phyloP scores from a whole-genome alignment of 2,329 filamentous ascomycete genomes.

The Ophiostoma triangulosporum region DNA sequence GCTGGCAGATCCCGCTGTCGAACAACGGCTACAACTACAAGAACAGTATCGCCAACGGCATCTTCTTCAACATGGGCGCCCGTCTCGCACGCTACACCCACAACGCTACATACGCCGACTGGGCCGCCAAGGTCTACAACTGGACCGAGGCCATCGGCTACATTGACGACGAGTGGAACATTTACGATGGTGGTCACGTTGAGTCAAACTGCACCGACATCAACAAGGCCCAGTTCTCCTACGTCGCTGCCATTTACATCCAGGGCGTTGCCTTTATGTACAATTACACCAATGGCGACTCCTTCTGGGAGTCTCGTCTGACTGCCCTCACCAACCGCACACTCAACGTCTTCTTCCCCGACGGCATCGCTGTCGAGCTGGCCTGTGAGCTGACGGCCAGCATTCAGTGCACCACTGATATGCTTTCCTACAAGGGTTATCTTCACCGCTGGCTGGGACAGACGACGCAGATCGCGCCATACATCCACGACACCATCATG shows the following conservation, averaged over 20 bases:
- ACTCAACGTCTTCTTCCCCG: slow-evolving; percentile 38
- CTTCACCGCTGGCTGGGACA: slow-evolving; percentile 52
- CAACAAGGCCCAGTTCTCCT: slow-evolving; percentile 52
- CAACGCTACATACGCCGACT: slow-evolving; percentile 50
- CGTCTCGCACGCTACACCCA: slow-evolving; percentile 58
- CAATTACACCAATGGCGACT: slow-evolving; percentile 42
- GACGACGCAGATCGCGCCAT: slow-evolving; percentile 48
- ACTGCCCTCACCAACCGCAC: slow-evolving; percentile 41
- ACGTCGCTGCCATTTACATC: slow-evolving; percentile 49
- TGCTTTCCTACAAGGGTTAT: slow-evolving; percentile 60
- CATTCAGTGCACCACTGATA: slow-evolving; percentile 52
- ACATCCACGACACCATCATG: slow-evolving; percentile 38
- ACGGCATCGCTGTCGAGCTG: slow-evolving; percentile 49
- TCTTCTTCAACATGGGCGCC: slow-evolving; percentile 51
- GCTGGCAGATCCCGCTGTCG: slow-evolving; percentile 52
- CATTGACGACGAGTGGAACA: slow-evolving; percentile 42
- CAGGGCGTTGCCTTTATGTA: slow-evolving; percentile 57
- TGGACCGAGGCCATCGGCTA: slow-evolving; percentile 43
- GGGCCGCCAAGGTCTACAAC: slow-evolving; percentile 48
- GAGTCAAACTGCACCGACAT: slow-evolving; percentile 45
- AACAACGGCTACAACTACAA: slow-evolving; percentile 58
- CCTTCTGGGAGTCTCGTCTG: slow-evolving; percentile 40
- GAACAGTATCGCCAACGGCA: slow-evolving; percentile 47
- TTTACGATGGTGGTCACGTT: slow-evolving; percentile 51
- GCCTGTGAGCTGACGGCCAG: slow-evolving; percentile 43